phyloP scores from a whole-genome alignment of 352 stramenopile species.

The Phytophthora vignae region DNA sequence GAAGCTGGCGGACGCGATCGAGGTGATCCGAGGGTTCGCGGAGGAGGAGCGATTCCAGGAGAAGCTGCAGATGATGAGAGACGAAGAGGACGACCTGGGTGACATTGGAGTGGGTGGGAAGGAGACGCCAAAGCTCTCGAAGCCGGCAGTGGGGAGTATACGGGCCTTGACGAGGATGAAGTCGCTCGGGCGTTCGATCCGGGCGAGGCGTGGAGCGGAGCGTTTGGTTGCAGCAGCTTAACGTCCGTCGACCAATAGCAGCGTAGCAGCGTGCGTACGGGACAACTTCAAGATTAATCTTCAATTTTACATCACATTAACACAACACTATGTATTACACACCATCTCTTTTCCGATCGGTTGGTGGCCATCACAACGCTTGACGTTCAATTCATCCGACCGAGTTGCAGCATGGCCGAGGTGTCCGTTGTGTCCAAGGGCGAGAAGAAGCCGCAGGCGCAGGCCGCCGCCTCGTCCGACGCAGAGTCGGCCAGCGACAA shows the following conservation, averaged over 20 bases:
- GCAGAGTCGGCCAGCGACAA: constrained; percentile 17
- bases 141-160: background rate
- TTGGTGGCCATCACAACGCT: constrained; percentile 14
- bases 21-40: constrained; percentile 20
- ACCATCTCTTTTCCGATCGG: constrained; percentile 5
- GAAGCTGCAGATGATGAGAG: constrained; percentile 2
- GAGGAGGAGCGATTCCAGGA: constrained; percentile 25
- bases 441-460: constrained; percentile 10
- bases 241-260: background rate
- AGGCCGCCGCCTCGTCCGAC: background rate
- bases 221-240: background rate
- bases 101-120: background rate
- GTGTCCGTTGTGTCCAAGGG: constrained; percentile 5
- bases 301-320: constrained; percentile 13
- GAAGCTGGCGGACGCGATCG: constrained; percentile 23
- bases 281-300: constrained; percentile 3
- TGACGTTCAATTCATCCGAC: background rate
- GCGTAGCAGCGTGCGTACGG: background rate
- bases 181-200: constrained; percentile 6
- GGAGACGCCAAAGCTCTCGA: background rate
- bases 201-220: background rate
- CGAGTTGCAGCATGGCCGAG: constrained; percentile 16
- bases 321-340: constrained; percentile 4
- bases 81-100: background rate
- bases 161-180: constrained; percentile 8